Evolutionary conservation across 345 rosid species (phyloP).

Genomic region (Brassica nigra): DNA sequence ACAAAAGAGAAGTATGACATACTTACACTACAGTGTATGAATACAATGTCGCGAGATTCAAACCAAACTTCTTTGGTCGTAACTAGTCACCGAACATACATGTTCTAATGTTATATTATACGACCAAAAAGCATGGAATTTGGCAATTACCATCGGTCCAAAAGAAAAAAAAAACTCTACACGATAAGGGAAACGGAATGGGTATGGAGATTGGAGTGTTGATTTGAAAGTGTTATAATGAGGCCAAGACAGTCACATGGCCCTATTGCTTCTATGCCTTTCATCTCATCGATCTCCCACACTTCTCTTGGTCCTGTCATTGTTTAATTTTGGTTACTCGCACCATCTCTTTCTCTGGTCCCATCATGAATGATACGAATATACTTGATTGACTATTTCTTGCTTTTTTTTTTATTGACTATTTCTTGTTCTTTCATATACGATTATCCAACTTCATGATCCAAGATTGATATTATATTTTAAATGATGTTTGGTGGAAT

Average conservation of each 20-base stretch:
- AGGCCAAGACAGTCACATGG: constrained; percentile 42
- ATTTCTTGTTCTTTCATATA: neutral
- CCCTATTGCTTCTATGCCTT: constrained; percentile 37
- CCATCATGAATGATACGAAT: constrained; percentile 34
- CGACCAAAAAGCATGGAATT: constrained; percentile 33
- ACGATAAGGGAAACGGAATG: constrained; percentile 24
- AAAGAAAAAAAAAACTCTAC: neutral
- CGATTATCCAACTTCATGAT: constrained; percentile 1
- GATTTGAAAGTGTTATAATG: constrained; percentile 41
- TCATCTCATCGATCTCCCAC: constrained; percentile 34
- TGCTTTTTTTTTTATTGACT: constrained; percentile 3
- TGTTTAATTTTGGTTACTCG: constrained; percentile 24
- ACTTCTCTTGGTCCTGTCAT: constrained; percentile 39
- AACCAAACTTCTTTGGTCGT: constrained; percentile 16
- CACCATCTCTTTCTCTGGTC: constrained; percentile 41
- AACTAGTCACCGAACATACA: constrained; percentile 32
- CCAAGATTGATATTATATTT: neutral
- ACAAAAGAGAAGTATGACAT: neutral
- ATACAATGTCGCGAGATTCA: constrained; percentile 16
- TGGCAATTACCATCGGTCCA: constrained; percentile 26
- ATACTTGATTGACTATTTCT: constrained; percentile 27
- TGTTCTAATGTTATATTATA: constrained; percentile 8
- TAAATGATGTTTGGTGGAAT: constrained; percentile 24
- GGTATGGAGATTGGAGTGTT: constrained; percentile 6
- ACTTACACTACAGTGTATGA: neutral